Evolutionary conservation across 768 basidiomycete genomes (phyloP), one percentile per base, ranked within the genome.

Genomic region (Suillus occidentalis): DNA sequence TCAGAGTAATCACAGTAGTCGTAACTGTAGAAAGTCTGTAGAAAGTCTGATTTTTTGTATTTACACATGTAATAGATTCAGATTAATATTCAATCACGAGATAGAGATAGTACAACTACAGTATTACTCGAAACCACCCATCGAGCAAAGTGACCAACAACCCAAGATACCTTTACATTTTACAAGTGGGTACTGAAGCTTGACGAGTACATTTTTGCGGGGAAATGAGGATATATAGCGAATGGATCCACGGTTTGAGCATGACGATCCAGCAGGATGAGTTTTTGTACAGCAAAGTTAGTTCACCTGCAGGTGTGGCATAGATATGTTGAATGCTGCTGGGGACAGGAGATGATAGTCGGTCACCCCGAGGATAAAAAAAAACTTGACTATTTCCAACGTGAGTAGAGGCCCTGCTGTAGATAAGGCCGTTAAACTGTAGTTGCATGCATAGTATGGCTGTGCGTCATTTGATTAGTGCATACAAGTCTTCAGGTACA

Each of bases 241-340:
- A n/a, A n/a, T n/a, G 57, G 57, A 39, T 59, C 20, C 5, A 42
- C 14, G n/a, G 57, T 3, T 6, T 59, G 40, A 22, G 22, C 22
- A 10, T 47, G 47, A 8, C 2, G 25, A 28, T 28, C 28, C 28
- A 28, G 28, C 6, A 42, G 43, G 37, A 56, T 37, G 20, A 64
- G 59, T 6, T 49, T 20, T 4, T 64, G 65, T 2, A 68, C 36
- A 55, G n/a, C n/a, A n/a, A n/a, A n/a, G n/a, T n/a, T n/a, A n/a
- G n/a, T n/a, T n/a, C n/a, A n/a, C n/a, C n/a, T n/a, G n/a, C n/a
- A n/a, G n/a, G n/a, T n/a, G n/a, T n/a, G n/a, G n/a, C n/a, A n/a
- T n/a, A n/a, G n/a, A n/a, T n/a, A n/a, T n/a, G n/a, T n/a, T n/a
- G n/a, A n/a, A n/a, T n/a, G n/a, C n/a, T n/a, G n/a, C n/a, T n/a